phyloP scores from a whole-genome alignment of 345 rosid species.

The Nasturtium officinale region DNA sequence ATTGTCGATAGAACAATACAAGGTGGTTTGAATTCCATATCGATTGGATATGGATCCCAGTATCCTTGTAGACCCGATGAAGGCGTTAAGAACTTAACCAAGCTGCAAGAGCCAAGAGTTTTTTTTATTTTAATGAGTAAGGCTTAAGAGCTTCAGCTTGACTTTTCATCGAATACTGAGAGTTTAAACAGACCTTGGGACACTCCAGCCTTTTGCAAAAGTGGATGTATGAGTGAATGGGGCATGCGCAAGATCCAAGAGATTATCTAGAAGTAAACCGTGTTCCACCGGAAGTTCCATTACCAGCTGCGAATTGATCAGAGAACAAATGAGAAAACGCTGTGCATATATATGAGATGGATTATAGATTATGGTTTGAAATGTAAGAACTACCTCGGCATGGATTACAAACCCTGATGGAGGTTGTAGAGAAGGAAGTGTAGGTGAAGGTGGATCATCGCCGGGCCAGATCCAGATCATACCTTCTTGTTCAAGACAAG shows the following conservation, averaged over 20 bases:
- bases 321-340: slow-evolving; percentile 1
- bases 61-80: slow-evolving; percentile 90
- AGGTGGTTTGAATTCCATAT: slow-evolving; percentile 97
- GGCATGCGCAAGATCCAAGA: slow-evolving; percentile 96
- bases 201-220: slow-evolving; percentile 97
- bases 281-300: slow-evolving; percentile 99
- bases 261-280: slow-evolving; percentile 92
- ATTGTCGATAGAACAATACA: slow-evolving; percentile 94
- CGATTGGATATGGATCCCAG: slow-evolving; percentile 99
- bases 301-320: slow-evolving; percentile 59
- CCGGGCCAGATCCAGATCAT: slow-evolving; percentile 99
- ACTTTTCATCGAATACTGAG: background rate
- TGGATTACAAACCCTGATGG: slow-evolving; percentile 90
- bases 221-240: slow-evolving; percentile 98
- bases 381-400: slow-evolving; percentile 68
- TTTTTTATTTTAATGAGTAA: background rate
- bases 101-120: slow-evolving; percentile 50
- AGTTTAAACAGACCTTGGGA: slow-evolving; percentile 70
- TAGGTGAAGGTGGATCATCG: slow-evolving; percentile 71
- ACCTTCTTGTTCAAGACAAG: slow-evolving; percentile 93
- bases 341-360: background rate
- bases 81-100: slow-evolving; percentile 91
- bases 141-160: background rate
- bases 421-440: slow-evolving; percentile 74
- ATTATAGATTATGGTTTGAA: background rate